phyloP scores from a whole-genome alignment of 192 early-diverging fungal species.

The Dissophora ornata region DNA sequence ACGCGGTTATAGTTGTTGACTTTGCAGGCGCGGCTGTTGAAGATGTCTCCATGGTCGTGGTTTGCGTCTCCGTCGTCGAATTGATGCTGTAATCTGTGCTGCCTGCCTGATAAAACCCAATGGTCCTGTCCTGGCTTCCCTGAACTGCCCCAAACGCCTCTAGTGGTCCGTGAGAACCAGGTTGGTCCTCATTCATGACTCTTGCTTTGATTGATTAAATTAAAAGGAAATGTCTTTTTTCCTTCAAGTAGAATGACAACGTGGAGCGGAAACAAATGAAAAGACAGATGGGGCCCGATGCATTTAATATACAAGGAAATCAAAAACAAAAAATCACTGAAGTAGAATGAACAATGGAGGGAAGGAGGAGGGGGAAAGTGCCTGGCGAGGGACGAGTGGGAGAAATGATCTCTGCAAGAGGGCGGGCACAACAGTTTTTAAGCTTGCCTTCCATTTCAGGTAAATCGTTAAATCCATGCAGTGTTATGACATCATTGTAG shows the following conservation, averaged over 20 bases:
- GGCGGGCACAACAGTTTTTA: too few relatives aligned
- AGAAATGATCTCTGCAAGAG: neutral
- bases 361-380: neutral
- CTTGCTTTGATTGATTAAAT: too few relatives aligned
- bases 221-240: too few relatives aligned
- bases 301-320: constrained; percentile 12
- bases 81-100: too few relatives aligned
- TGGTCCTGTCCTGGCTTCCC: too few relatives aligned
- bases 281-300: neutral
- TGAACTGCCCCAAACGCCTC: neutral
- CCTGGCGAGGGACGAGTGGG: too few relatives aligned
- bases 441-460: too few relatives aligned
- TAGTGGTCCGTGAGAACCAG: constrained; percentile 12
- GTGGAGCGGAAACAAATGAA: neutral
- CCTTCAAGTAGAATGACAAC: neutral
- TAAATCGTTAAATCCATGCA: too few relatives aligned
- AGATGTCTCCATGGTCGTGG: neutral
- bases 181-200: constrained; percentile 29
- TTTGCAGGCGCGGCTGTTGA: neutral
- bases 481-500: too few relatives aligned
- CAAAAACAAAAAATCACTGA: neutral
- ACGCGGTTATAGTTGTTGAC: constrained; percentile 30
- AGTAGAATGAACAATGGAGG: neutral
- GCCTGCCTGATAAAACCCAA: neutral
- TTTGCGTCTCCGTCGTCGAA: neutral